Base-by-base conservation (phyloP, 2,329 filamentous ascomycete genomes). In the Macrophomina pseudophaseolina region DNA sequence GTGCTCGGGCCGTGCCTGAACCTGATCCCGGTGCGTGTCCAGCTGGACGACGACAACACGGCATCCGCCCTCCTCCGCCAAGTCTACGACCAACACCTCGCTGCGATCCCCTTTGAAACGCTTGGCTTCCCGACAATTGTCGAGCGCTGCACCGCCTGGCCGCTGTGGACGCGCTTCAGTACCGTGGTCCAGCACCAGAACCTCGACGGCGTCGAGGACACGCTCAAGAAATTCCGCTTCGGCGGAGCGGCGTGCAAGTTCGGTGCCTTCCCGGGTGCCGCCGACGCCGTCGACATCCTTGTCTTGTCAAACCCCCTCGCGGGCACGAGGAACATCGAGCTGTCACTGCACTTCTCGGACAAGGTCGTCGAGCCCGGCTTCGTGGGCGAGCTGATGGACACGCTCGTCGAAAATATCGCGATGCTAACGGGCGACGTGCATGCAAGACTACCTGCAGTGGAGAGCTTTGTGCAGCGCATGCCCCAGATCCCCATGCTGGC, bases 331-430 rank as follows among this genome's bases (percentile, higher is more conserved):
- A 73, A n/a, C 69, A 23, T 77, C 52, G 75, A 76, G 54, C 68
- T 75, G 28, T 67, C 66, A 3, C 53, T 56, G 1, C 16, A 40
- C n/a, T 69, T 77, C 49, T 75, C 74, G 2, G 76, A 75, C 60
- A 74, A 71, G 70, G 85, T 84, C 44, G 81, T 87, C 71, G 82
- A 84, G 59, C 80, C 80, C 11, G 84, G 81, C 49, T 86, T 85
- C 69, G 75, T 74, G 4, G 82, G 83, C 69, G 84, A 86, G 73
- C 81, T 85, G 62, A 74, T 76, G 49, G 74, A 76, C 14, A 72
- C 73, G 68, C 71, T 78, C 1, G 76, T 74, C 65, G 62, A 68
- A 8, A 76, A 73, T 32, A 67, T 72, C 48, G 68, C 71, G 7
- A 70, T 70, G 3, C 75, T 78, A 60, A 70, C 73, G 0, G 74